These are phyloP conservation scores for Coemansia javaensis DNA, from an alignment of 192 early-diverging fungal species.

Conservation along the genomic window DNA sequence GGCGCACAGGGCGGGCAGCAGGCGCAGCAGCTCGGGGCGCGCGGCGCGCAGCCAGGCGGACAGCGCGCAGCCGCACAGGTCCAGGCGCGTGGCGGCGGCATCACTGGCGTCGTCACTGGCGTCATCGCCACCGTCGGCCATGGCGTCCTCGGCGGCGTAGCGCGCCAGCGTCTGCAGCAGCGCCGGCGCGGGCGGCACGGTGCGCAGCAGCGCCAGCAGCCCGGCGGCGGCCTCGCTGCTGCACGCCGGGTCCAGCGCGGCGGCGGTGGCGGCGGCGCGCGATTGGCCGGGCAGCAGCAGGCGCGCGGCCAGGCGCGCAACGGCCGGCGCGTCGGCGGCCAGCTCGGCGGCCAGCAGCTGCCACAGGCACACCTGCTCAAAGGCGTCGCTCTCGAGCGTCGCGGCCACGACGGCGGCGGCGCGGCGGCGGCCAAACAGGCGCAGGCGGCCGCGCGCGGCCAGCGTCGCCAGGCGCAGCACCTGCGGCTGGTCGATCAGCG, in stretches of 20 bases:
- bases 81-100: no score
- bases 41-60: no score
- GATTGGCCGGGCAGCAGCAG: conserved; percentile 9
- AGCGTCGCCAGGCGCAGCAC: conserved; percentile 43
- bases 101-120: no score
- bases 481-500: conserved; percentile 51
- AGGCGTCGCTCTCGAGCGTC: conserved; percentile 44
- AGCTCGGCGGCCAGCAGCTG: conserved; percentile 50
- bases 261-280: no score
- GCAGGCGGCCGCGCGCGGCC: conserved; percentile 9
- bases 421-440: conserved; percentile 16
- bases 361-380: conserved; percentile 59
- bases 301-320: conserved; percentile 5
- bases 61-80: no score
- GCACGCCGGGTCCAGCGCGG: conserved; percentile 9
- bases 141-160: conserved; percentile 2
- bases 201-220: conserved; percentile 41
- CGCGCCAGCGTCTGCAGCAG: conserved; percentile 1
- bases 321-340: conserved; percentile 12
- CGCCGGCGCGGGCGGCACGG: conserved; percentile 17
- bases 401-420: conserved; percentile 7
- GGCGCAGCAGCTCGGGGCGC: no score
- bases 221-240: conserved; percentile 52
- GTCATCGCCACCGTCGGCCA: no score
- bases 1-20: no score